phyloP scores from a whole-genome alignment of 2,329 filamentous ascomycete species.

The Pezicula rhizophila region DNA sequence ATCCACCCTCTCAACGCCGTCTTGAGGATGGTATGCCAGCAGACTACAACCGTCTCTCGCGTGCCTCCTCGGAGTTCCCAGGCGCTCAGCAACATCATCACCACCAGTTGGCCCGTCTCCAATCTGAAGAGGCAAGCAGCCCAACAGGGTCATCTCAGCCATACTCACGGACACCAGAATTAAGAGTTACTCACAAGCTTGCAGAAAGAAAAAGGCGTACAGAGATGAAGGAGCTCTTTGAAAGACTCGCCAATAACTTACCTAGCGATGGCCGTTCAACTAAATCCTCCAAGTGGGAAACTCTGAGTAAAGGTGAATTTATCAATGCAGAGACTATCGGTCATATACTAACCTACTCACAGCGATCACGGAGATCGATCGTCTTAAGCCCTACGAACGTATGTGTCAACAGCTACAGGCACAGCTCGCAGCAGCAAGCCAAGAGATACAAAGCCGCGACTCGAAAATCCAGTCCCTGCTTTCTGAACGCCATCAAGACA shows the following conservation, averaged over 20 bases:
- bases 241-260: slow-evolving; percentile 47
- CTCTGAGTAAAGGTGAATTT: slow-evolving; percentile 70
- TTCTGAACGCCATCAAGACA: no score
- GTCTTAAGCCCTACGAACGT: no score
- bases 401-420: no score
- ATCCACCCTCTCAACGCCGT: slow-evolving; percentile 66
- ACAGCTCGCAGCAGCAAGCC: no score
- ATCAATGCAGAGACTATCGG: background rate
- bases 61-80: slow-evolving; percentile 46
- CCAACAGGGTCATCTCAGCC: slow-evolving; percentile 56
- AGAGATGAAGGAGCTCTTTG: slow-evolving; percentile 85
- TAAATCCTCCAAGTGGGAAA: slow-evolving; percentile 88
- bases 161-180: slow-evolving; percentile 76
- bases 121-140: slow-evolving; percentile 50
- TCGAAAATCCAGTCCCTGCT: no score
- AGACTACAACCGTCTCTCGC: slow-evolving; percentile 39
- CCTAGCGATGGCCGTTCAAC: slow-evolving; percentile 69
- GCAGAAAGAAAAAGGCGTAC: slow-evolving; percentile 78
- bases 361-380: slow-evolving; percentile 54
- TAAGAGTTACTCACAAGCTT: slow-evolving; percentile 78
- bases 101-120: slow-evolving; percentile 66
- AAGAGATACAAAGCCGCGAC: no score
- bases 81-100: slow-evolving; percentile 58
- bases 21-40: slow-evolving; percentile 54
- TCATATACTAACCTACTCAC: slow-evolving; percentile 12